Evolutionary conservation across 129 eudicot species (phyloP).

Genomic region (carrot (Daucus carota)): DNA sequence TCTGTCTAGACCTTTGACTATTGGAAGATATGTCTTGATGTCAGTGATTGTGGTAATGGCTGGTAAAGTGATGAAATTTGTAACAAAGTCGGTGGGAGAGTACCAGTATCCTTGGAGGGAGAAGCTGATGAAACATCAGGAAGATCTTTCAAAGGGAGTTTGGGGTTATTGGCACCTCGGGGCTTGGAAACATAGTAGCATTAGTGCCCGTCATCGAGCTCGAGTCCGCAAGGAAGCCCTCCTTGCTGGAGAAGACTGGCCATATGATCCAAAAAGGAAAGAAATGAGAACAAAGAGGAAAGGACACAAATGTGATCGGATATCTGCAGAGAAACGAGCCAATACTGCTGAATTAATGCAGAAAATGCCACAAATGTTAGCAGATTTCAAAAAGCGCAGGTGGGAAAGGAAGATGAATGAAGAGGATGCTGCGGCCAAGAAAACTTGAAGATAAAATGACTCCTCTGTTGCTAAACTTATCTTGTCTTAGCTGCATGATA

Average conservation of each 20-base stretch:
- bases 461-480: not conserved
- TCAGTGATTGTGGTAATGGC: slow-evolving; percentile 12
- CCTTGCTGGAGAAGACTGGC: slow-evolving; percentile 76
- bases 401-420: slow-evolving; percentile 96
- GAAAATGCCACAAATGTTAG: slow-evolving; percentile 82
- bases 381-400: slow-evolving; percentile 68
- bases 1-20: not conserved
- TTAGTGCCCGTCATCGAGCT: slow-evolving; percentile 54
- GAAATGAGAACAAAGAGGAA: slow-evolving; percentile 74
- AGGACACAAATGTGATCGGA: slow-evolving; percentile 79
- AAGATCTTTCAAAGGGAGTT: slow-evolving; percentile 48
- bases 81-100: slow-evolving; percentile 43
- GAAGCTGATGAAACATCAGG: slow-evolving; percentile 42
- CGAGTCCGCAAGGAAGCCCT: slow-evolving; percentile 60
- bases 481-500: not conserved
- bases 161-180: slow-evolving; percentile 76
- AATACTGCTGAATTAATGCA: slow-evolving; percentile 71
- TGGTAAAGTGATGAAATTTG: slow-evolving; percentile 25
- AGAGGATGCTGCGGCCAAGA: slow-evolving; percentile 76
- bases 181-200: slow-evolving; percentile 50
- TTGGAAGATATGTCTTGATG: not conserved
- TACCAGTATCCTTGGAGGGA: slow-evolving; percentile 52
- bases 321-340: slow-evolving; percentile 73
- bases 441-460: slow-evolving; percentile 22
- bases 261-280: slow-evolving; percentile 66